Evolutionary conservation across 768 basidiomycete genomes (phyloP), one percentile per base, ranked within the genome.

Genomic region (Candolleomyces eurysporus): DNA sequence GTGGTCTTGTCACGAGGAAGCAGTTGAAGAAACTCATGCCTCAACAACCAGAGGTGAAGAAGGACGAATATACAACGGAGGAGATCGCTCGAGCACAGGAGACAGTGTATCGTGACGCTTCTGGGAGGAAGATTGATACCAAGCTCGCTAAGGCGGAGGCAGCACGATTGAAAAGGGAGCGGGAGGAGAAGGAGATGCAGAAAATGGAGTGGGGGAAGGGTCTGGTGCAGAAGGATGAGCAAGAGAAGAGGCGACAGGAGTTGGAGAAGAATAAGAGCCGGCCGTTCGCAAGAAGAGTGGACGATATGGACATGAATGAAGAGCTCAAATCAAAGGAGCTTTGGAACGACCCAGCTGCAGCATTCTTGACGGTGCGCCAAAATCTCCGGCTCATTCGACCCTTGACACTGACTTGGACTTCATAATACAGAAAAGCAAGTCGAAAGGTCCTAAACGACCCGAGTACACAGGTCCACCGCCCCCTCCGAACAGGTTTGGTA

Each of bases 161-260:
- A 32, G 90, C 90, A 48, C 79, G 87, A 65, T 72, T 83, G 73
- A 94, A 94, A 68, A 82, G 92, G 21, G 89, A 94, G 70, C 79
- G 81, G 61, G 89, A 95, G 71, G 92, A 97, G 76, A 86, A 85
- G 69, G 93, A 96, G 69, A 90, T 90, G 54, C 78, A 84, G 71
- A 96, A 93, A 78, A 94, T 96, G 92, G 92, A 96, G 71, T 98
- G 97, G 97, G 94, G 94, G 0, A 98, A 96, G 74, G 97, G 97
- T 32, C 69, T 98, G 40, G 90, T 94, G 43, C 97, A 98, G 76
- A 78, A 87, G 62, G 89, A 92, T 22, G 91, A 95, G 62, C 76
- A 81, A 57, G 92, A 95, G 75, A 84, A 82, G 69, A 76, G 79
- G 70, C 83, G 76, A 68, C 68, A 73, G 60, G 86, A 93, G 61